phyloP scores from a whole-genome alignment of 78 protist species.

The Emiliania huxleyi region DNA sequence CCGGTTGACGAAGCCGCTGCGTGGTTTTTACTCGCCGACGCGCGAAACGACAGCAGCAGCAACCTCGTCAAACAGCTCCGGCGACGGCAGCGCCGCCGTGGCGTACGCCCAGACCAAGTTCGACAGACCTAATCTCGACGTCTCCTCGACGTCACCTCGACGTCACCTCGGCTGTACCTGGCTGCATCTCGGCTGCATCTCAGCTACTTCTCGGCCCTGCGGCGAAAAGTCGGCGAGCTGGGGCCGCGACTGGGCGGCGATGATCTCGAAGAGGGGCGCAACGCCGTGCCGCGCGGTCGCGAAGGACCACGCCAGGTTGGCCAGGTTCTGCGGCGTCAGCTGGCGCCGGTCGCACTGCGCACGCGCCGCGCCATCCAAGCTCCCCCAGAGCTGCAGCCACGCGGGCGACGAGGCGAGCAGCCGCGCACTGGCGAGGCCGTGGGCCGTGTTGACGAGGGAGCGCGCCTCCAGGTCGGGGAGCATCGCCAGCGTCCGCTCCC shows the following conservation, averaged over 20 bases:
- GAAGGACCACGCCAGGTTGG: not conserved
- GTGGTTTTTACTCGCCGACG: no score
- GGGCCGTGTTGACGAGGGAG: not conserved
- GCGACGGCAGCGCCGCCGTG: not conserved
- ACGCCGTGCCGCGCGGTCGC: not conserved
- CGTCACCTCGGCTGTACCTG: no score
- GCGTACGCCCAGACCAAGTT: not conserved
- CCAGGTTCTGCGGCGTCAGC: not conserved
- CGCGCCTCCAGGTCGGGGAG: not conserved
- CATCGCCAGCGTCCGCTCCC: not conserved
- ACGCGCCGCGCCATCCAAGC: not conserved
- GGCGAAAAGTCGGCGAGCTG: not conserved
- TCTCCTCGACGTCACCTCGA: no score
- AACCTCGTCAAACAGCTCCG: not conserved
- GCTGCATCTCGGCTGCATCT: no score
- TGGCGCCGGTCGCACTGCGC: not conserved
- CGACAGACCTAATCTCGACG: no score
- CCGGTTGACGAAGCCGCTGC: no score
- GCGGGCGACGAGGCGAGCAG: not conserved
- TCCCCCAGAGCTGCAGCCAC: not conserved
- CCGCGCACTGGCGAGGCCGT: not conserved
- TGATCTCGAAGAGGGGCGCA: not conserved
- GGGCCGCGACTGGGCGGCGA: not conserved
- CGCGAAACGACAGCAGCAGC: not conserved
- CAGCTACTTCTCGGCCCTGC: no score